phyloP scores from a whole-genome alignment of 306 rosid species.

The Dicorynia guianensis region DNA sequence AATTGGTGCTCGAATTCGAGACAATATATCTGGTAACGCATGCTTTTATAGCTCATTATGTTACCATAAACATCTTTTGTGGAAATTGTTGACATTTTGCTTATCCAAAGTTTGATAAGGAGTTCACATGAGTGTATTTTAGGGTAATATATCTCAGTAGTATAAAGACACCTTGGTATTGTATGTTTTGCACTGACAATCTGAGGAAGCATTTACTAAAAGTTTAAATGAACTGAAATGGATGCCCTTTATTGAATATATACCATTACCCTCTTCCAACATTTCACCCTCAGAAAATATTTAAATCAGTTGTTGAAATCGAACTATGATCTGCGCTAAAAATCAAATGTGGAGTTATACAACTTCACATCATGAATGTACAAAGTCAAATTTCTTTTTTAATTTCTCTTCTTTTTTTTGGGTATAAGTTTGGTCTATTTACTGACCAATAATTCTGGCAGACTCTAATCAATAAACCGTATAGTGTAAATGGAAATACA shows the following conservation, averaged over 20 bases:
- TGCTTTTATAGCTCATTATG: conserved; percentile 8
- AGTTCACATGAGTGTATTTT: background rate
- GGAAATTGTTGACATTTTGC: background rate
- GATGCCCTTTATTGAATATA: background rate
- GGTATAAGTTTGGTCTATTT: no score
- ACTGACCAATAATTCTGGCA: background rate
- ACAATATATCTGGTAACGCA: conserved; percentile 72
- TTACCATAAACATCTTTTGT: conserved; percentile 2
- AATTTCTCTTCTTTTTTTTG: no score
- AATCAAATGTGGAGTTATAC: background rate
- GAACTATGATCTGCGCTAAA: background rate
- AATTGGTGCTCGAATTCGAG: conserved; percentile 76
- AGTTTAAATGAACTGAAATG: conserved; percentile 8
- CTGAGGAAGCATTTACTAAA: conserved; percentile 11
- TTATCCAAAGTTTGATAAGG: background rate
- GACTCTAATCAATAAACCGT: background rate
- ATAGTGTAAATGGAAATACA: background rate
- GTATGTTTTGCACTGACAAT: background rate
- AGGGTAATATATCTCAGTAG: conserved; percentile 3
- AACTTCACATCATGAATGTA: background rate
- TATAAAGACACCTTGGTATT: background rate
- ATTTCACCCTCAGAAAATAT: background rate
- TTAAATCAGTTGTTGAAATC: background rate
- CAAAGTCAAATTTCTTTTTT: no score
- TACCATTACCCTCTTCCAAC: background rate